Evolutionary conservation across 352 stramenopile genomes (phyloP), one percentile per base, ranked within the genome.

Genomic region (Albugo candida): DNA sequence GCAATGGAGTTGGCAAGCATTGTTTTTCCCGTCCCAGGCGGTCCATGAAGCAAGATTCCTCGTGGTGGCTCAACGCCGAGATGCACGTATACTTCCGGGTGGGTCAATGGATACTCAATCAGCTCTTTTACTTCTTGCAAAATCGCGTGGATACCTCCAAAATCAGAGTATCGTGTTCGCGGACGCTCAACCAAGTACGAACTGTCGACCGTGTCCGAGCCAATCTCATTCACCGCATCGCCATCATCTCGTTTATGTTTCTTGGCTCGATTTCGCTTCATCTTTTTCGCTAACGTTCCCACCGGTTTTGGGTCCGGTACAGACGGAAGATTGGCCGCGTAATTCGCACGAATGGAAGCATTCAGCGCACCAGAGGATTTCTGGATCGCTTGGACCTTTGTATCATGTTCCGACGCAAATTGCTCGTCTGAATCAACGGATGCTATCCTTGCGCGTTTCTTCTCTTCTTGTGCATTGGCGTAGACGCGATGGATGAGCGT

Each of bases 51-150:
- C 37, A 96, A 61, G 36, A 96, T 91, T 11, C 87, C 87, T 36
- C 84, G 65, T 11, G 88, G 87, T 8, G 88, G 88, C 54, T 95
- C 81, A 6, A 96, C 83, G 11, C 88, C 88, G 41, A 97, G 56
- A 57, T 96, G 82, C 41, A 67, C 60, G 60, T 96, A 97, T 19
- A 97, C 77, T 54, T 97, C 87, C 0, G 88, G 88, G 59, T 96
- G 85, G 1, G 79, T 93, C 35, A 97, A 58, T 36, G 88, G 88
- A 61, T 96, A 97, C 67, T 95, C 83, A 55, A 96, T 94, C n/a
- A 97, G 80, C 55, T 97, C 83, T 16, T 84, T 71, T 16, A 95
- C 74, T 38, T 93, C 81, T 59, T 93, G 71, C 34, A 95, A 53
- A 55, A 93, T 81, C 5, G 59, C 48, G 12, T 93, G 78, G 44